Evolutionary conservation across 129 eudicot species (phyloP).

Genomic region (Flaveria bidentis): DNA sequence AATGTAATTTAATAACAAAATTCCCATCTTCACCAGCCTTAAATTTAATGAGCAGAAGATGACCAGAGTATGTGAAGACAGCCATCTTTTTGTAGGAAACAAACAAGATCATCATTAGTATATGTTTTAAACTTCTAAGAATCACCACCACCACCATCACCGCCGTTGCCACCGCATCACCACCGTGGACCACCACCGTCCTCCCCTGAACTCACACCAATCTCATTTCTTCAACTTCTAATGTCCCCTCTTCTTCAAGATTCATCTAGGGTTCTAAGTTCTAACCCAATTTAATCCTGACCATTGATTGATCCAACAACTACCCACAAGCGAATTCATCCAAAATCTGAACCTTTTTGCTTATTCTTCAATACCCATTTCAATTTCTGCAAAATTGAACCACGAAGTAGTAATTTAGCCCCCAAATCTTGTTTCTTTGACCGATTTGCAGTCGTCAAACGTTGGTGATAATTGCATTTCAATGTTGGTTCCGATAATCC

Average conservation of each 20-base stretch:
- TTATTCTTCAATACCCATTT: constrained; percentile 28
- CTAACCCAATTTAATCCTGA: constrained; percentile 2
- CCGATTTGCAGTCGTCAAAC: not conserved
- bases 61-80: constrained; percentile 57
- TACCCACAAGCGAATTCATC: constrained; percentile 20
- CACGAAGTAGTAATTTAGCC: constrained; percentile 5
- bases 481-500: not conserved
- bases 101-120: constrained; percentile 27
- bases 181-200: constrained; percentile 35
- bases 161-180: constrained; percentile 20
- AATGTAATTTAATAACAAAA: constrained; percentile 17
- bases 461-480: constrained; percentile 16
- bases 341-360: constrained; percentile 12
- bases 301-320: constrained; percentile 13
- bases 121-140: constrained; percentile 18
- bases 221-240: constrained; percentile 16
- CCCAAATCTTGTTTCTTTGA: constrained; percentile 2
- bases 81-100: constrained; percentile 35
- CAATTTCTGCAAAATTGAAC: constrained; percentile 16
- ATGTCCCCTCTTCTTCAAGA: constrained; percentile 23
- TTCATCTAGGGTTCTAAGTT: constrained; percentile 30
- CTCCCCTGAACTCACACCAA: constrained; percentile 42
- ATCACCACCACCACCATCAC: constrained; percentile 19
- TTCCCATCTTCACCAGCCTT: constrained; percentile 29
- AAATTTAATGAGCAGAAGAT: constrained; percentile 12